Percentiles rank a stretch among this genome's conserved stretches.
Evolutionary conservation across 768 basidiomycete genomes (phyloP).

Genomic region (Boletus pseudo-olivaceus): DNA sequence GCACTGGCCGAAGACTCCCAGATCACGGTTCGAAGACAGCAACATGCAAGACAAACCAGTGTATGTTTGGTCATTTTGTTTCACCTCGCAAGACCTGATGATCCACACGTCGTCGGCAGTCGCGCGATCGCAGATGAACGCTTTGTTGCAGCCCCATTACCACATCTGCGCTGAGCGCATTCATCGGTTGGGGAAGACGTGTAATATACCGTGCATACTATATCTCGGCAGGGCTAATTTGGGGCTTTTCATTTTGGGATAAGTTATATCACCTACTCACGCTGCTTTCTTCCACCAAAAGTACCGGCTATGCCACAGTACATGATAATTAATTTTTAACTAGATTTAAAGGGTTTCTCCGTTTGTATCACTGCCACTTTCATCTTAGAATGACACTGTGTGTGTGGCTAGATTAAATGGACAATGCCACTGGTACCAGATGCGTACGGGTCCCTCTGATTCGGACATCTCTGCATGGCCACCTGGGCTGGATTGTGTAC

Average conservation of each 20-base stretch:
- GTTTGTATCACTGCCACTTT: constrained; percentile 13
- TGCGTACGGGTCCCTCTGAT: constrained; percentile 3
- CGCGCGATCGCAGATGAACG: constrained; percentile 30
- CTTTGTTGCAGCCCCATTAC: constrained; percentile 3
- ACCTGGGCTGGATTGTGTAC: not conserved
- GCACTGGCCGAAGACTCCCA: constrained; percentile 29
- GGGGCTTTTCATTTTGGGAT: constrained; percentile 17
- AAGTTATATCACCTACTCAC: constrained; percentile 27
- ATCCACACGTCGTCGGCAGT: constrained; percentile 18
- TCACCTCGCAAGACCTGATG: constrained; percentile 9
- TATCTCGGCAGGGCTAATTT: constrained; percentile 26
- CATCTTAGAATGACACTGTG: constrained; percentile 7
- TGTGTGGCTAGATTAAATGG: constrained; percentile 9
- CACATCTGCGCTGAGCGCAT: constrained; percentile 23
- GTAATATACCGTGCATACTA: constrained; percentile 15
- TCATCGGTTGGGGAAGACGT: constrained; percentile 13
- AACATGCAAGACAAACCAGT: constrained; percentile 18
- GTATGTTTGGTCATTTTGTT: constrained; percentile 11
- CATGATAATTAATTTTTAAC: constrained; percentile 9
- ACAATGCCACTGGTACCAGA: constrained; percentile 6
- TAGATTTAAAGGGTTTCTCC: constrained; percentile 9
- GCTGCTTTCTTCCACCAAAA: constrained; percentile 17
- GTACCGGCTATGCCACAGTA: constrained; percentile 19
- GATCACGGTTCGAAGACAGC: constrained; percentile 33
- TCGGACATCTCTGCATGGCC: not conserved